These are phyloP conservation scores for Blepharisma stoltei DNA, from an alignment of 73 alveolate genomes.

Conservation along the genomic window DNA sequence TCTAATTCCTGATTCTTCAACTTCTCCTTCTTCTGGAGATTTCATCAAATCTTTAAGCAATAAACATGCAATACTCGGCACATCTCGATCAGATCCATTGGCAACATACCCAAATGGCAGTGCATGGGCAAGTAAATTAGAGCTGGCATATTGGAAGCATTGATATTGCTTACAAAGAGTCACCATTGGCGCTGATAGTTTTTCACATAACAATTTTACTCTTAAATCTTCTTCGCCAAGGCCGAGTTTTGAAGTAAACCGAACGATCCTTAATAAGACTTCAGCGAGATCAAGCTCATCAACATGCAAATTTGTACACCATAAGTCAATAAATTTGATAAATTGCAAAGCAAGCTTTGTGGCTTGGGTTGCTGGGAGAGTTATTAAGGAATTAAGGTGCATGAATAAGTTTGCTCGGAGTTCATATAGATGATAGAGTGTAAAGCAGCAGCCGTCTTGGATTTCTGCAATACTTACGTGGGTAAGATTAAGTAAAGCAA, in stretches of 20 bases:
- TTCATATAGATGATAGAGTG: neutral
- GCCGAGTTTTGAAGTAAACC: constrained; percentile 13
- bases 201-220: neutral
- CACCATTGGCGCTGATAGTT: neutral
- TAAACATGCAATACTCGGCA: neutral
- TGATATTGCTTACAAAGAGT: neutral
- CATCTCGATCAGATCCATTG: neutral
- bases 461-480: constrained; percentile 20
- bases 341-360: neutral
- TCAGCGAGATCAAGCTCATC: constrained; percentile 23
- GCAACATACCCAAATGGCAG: neutral
- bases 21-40: constrained; percentile 29
- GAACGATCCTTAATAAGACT: neutral
- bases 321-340: constrained; percentile 10
- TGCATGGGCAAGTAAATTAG: constrained; percentile 4
- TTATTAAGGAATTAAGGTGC: neutral
- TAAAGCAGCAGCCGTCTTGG: constrained; percentile 3
- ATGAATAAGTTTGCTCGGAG: neutral
- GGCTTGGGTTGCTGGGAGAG: constrained; percentile 4
- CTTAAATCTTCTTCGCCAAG: constrained; percentile 17
- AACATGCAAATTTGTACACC: constrained; percentile 9
- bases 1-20: constrained; percentile 27
- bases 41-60: constrained; percentile 15
- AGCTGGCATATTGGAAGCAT: constrained; percentile 8
- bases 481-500: constrained; percentile 13